Evolutionary conservation across 495 filamentous ascomycete genomes (phyloP).

Genomic region (Patellaria atrata): DNA sequence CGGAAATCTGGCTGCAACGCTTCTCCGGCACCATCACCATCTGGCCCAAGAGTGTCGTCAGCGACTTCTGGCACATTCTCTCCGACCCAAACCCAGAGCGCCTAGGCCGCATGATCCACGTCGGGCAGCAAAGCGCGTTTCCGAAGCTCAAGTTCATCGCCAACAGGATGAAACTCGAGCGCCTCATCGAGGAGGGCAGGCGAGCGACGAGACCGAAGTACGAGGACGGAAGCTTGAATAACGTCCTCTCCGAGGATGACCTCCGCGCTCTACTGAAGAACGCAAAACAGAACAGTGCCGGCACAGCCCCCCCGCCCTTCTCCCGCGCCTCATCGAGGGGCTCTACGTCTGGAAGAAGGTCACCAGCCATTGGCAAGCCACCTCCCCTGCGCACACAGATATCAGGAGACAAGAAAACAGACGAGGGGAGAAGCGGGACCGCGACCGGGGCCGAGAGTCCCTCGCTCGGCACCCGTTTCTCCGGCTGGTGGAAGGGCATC

Average conservation of each 20-base stretch:
- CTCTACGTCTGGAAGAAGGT: not conserved
- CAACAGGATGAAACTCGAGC: conserved; percentile 74
- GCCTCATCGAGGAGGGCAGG: conserved; percentile 60
- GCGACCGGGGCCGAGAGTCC: no score
- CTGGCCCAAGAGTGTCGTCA: conserved; percentile 63
- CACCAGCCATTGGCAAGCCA: conserved; percentile 1
- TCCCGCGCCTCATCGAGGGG: conserved; percentile 10
- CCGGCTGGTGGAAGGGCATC: conserved; percentile 17
- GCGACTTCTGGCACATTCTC: conserved; percentile 77
- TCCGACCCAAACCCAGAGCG: conserved; percentile 62
- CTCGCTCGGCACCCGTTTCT: conserved; percentile 17
- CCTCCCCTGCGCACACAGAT: not conserved
- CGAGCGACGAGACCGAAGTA: conserved; percentile 33
- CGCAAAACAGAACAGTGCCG: conserved; percentile 3
- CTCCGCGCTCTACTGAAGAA: conserved; percentile 13
- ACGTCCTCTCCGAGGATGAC: conserved; percentile 25
- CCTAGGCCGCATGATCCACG: conserved; percentile 73
- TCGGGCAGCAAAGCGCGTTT: conserved; percentile 73
- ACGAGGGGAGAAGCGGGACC: conserved; percentile 4
- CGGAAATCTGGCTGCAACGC: conserved; percentile 83
- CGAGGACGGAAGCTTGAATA: conserved; percentile 8
- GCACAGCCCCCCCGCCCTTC: conserved; percentile 4
- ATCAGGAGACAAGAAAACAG: not conserved
- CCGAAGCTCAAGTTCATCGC: conserved; percentile 81
- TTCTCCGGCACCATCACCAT: conserved; percentile 93